Base-by-base conservation (phyloP, 495 filamentous ascomycete species). In the Polyplosphaeria fusca region DNA sequence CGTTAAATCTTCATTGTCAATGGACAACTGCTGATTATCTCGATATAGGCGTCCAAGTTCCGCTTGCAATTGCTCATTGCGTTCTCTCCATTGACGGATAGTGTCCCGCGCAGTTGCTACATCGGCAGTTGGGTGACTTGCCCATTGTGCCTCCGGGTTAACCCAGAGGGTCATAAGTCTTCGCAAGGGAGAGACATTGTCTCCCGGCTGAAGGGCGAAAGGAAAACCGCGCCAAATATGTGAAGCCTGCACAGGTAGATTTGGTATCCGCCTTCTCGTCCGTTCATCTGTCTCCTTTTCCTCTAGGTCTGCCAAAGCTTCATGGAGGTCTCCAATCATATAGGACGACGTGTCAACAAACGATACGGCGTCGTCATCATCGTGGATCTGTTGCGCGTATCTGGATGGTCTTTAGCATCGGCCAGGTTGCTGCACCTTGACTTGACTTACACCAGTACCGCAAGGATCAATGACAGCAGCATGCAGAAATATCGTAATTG, bases 401-500 rank as follows among this genome's bases (percentile, higher is more conserved):
- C 52, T 55, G 4, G 22, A 5, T 12, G 23, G 2, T 16, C 35
- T n/a, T 16, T 35, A 7, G 14, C 7, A 7, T 35, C 30, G 14
- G 7, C 14, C 30, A 35, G 14, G 30, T 7, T 35, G 7, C 30
- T 7, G 30, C 30, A 7, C 7, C 14, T 7, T 35, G 30, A 14
- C 14, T 7, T 5, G 39, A 38, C 52, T 44, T 45, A 55, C 52
- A 47, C 52, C 13, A 55, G 16, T 18, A 55, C 52, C 3, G 52
- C 42, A 5, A 55, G 23, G 5, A 55, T 23, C 5, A 55, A 19
- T 7, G 45, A 38, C n/a, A 55, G 42, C 19, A 55, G 22, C 41
- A 55, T 46, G 42, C 38, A 32, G 16, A 18, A 40, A 47, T 44
- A 55, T 19, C 52, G 41, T 20, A 55, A 37, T 25, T 55, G 52